phyloP scores from a whole-genome alignment of 1,284 basidiomycete genomes.

The Flammula alnicola region DNA sequence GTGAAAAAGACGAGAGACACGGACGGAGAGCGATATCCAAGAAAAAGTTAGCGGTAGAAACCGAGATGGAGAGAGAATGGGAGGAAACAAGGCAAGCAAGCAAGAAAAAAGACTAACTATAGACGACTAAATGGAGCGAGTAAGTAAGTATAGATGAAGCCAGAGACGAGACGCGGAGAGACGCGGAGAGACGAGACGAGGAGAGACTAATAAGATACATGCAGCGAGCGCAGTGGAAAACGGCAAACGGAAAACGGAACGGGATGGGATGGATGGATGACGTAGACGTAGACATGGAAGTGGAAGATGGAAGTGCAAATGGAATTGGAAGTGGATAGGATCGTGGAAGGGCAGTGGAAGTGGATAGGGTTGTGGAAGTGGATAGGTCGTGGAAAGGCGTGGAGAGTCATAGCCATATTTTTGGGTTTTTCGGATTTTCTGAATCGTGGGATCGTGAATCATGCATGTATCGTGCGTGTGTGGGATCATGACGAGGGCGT shows the following conservation, averaged over 20 bases:
- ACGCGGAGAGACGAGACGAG: no score
- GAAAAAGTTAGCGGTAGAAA: no score
- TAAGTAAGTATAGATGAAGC: neutral
- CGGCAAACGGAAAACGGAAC: no score
- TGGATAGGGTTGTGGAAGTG: neutral
- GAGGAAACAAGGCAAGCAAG: neutral
- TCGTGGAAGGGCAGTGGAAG: neutral
- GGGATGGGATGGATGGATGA: no score
- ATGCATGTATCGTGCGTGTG: no score
- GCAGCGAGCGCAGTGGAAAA: no score
- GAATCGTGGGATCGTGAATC: neutral
- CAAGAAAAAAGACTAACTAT: neutral
- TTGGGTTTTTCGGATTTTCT: neutral
- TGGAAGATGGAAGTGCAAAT: no score
- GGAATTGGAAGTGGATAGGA: neutral
- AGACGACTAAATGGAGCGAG: neutral
- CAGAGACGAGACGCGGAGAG: neutral
- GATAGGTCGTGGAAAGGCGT: neutral
- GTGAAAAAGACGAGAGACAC: neutral
- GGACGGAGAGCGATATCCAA: neutral
- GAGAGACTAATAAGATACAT: slow-evolving; percentile 8
- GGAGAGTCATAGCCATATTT: neutral
- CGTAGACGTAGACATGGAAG: no score
- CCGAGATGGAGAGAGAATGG: neutral
- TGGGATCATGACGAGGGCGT: no score